phyloP scores from a whole-genome alignment of 129 eudicot species.

The Flaveria sonorensis region DNA sequence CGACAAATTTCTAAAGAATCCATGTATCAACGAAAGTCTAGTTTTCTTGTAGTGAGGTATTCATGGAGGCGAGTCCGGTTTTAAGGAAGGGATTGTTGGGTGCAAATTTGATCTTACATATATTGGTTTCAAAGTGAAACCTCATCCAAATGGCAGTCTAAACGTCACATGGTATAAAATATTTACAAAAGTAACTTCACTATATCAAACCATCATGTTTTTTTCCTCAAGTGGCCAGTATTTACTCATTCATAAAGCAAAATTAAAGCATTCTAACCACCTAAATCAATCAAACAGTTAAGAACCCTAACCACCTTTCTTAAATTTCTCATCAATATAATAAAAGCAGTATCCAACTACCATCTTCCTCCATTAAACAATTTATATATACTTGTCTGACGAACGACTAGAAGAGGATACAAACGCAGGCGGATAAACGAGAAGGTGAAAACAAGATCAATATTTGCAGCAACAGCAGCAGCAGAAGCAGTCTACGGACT shows the following conservation, averaged over 20 bases:
- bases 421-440: conserved; percentile 12
- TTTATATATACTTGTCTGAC: conserved; percentile 26
- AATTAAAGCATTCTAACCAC: conserved; percentile 35
- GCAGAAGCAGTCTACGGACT: conserved; percentile 22
- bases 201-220: neutral
- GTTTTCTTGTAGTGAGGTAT: too few relatives aligned
- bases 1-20: too few relatives aligned
- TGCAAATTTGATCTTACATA: too few relatives aligned
- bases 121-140: too few relatives aligned
- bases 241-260: neutral
- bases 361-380: conserved; percentile 38
- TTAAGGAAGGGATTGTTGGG: too few relatives aligned
- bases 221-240: neutral
- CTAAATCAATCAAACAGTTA: conserved; percentile 29
- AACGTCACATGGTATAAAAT: neutral
- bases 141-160: too few relatives aligned
- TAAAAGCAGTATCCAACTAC: conserved; percentile 37
- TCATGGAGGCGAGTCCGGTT: too few relatives aligned
- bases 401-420: conserved; percentile 9
- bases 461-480: conserved; percentile 13
- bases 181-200: neutral
- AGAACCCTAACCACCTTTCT: conserved; percentile 30
- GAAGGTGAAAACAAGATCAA: conserved; percentile 16
- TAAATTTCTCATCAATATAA: conserved; percentile 32
- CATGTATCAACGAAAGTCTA: too few relatives aligned